Evolutionary conservation across 2,329 filamentous ascomycete species (phyloP), one percentile per base, ranked within the genome.

Genomic region (Mariannaea elegans): DNA sequence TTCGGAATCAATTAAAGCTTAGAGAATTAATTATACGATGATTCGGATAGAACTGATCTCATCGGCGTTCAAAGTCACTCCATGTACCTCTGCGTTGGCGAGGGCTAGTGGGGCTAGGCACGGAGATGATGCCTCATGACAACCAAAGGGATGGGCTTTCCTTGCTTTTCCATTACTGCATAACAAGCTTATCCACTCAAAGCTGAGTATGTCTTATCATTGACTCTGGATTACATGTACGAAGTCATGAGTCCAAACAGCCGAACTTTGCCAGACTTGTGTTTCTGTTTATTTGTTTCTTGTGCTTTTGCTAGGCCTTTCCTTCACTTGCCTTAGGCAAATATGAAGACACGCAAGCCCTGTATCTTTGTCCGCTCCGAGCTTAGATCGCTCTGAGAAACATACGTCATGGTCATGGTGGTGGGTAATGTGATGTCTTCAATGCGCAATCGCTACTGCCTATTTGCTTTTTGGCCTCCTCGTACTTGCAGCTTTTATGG

Each of bases 401-500:
- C 16, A 46, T 19, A 7, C n/a, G 7, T 34, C 50, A 39, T 34
- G 24, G 24, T 36, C 14, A 10, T 31, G 12, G 12, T 36, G 41
- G 41, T 27, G 41, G 41, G 21, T n/a, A 44, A 27, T 27, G 41
- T 44, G 19, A 39, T 36, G 21, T 55, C 44, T 23, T 23, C 31
- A 38, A 47, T 50, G 27, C 56, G 56, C 45, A 54, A 50, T 39
- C 56, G 39, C 41, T 34, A 54, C 32, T 59, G 56, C 56, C 50
- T 59, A 29, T 44, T 24, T 21, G 3, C 7, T 27, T n/a, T 44
- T 12, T 21, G 21, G n/a, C 21, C 14, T 27, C 21, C 21, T 24
- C 41, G 13, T 24, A 12, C 14, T 27, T 27, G 14, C 13, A 12
- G 23, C 41, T 31, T 38, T 39, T 29, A 12, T 29, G 19, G 38